These are phyloP conservation scores for Bifiguratus adelaidae DNA, from an alignment of 192 early-diverging fungal genomes.

Conservation along the genomic window DNA sequence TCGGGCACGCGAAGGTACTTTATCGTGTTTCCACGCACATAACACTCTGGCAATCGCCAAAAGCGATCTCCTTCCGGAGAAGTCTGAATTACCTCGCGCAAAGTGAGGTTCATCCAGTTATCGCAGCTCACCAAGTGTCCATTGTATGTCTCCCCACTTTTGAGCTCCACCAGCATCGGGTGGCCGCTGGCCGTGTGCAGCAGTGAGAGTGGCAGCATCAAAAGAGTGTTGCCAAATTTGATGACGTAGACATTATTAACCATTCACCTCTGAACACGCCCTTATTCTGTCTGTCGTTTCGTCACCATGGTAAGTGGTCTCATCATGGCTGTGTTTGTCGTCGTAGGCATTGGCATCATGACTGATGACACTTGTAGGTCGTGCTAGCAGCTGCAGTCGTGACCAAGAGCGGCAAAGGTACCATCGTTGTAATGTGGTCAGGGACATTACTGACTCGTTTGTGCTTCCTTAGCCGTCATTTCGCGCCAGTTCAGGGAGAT, in stretches of 20 bases:
- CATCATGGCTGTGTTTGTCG: too few species aligned
- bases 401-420: constrained; percentile 93
- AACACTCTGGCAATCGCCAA: constrained; percentile 84
- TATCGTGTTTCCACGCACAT: constrained; percentile 87
- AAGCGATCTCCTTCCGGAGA: constrained; percentile 89
- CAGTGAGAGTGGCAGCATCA: constrained; percentile 79
- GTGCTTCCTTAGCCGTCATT: constrained; percentile 49
- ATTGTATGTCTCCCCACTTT: constrained; percentile 97
- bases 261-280: too few species aligned
- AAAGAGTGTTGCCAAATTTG: not conserved
- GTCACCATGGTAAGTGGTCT: too few species aligned
- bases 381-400: constrained; percentile 85
- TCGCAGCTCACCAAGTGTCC: constrained; percentile 95
- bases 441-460: not conserved
- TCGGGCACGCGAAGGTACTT: constrained; percentile 83
- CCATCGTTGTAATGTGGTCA: not conserved
- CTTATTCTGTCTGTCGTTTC: too few species aligned
- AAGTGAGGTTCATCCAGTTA: constrained; percentile 96
- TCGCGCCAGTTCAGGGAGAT: constrained; percentile 97
- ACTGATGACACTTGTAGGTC: too few species aligned
- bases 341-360: too few species aligned
- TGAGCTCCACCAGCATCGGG: constrained; percentile 93
- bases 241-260: too few species aligned
- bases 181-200: constrained; percentile 82
- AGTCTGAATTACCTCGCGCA: constrained; percentile 92